phyloP scores from a whole-genome alignment of 768 basidiomycete genomes.

The Mycena pura region DNA sequence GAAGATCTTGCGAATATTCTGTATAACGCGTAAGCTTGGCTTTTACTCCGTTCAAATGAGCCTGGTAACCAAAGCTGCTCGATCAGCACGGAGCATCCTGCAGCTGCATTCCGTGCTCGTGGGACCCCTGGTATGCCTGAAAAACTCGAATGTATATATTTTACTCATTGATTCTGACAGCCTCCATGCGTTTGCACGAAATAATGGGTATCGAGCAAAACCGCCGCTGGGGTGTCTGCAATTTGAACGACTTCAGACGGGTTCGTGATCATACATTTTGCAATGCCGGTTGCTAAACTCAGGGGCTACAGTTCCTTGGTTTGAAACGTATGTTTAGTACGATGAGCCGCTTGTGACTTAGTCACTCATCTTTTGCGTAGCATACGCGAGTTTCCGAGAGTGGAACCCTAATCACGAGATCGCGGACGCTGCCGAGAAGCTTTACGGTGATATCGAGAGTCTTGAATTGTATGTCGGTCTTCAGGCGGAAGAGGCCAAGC shows the following conservation, averaged over 20 bases:
- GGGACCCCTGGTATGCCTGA: slow-evolving; percentile 61
- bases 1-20: slow-evolving; percentile 71
- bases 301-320: slow-evolving; percentile 65
- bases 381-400: slow-evolving; percentile 73
- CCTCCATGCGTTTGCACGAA: slow-evolving; percentile 77
- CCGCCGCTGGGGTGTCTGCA: slow-evolving; percentile 81
- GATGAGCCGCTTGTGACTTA: background rate
- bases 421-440: slow-evolving; percentile 72
- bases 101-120: slow-evolving; percentile 76
- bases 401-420: slow-evolving; percentile 82
- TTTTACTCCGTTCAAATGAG: background rate
- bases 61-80: slow-evolving; percentile 3
- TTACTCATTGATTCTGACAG: slow-evolving; percentile 30
- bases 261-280: slow-evolving; percentile 33
- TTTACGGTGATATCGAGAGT: slow-evolving; percentile 78
- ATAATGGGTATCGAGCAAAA: slow-evolving; percentile 85
- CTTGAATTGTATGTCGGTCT: slow-evolving; percentile 85
- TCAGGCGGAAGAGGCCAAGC: slow-evolving; percentile 81
- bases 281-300: background rate
- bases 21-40: slow-evolving; percentile 66
- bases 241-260: slow-evolving; percentile 84
- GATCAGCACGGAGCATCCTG: slow-evolving; percentile 71
- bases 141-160: background rate
- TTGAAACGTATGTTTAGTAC: slow-evolving; percentile 75
- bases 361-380: slow-evolving; percentile 40